Conservation (phyloP, 768 basidiomycete genomes). For the Suillus tomentosus region DNA sequence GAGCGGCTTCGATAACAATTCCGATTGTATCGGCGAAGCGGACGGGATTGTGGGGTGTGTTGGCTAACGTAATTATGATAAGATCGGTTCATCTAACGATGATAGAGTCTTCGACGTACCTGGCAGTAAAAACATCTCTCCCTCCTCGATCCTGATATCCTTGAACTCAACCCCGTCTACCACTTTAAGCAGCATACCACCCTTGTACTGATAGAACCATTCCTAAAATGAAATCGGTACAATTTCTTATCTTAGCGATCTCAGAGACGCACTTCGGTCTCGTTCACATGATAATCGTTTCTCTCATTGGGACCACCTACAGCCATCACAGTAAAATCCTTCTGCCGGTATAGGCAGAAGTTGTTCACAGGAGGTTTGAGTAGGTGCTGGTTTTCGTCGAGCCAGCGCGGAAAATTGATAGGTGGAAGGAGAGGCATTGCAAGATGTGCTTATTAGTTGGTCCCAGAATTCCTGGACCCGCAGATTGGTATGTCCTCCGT, state of each 20-base stretch:
- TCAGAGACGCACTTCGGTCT: conserved; percentile 70
- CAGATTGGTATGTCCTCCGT: too few species aligned
- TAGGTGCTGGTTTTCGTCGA: conserved; percentile 74
- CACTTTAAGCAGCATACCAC: conserved; percentile 86
- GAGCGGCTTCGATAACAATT: conserved; percentile 84
- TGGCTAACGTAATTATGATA: conserved; percentile 51
- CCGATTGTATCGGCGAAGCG: conserved; percentile 90
- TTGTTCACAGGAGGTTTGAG: conserved; percentile 94
- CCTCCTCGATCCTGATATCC: conserved; percentile 90
- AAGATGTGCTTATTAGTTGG: not conserved
- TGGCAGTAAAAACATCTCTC: conserved; percentile 95
- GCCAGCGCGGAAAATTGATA: conserved; percentile 89
- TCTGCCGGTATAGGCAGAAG: conserved; percentile 78
- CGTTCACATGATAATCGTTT: conserved; percentile 93
- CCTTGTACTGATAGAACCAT: conserved; percentile 98
- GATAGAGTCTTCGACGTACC: conserved; percentile 46
- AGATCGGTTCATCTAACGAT: not conserved
- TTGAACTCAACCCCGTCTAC: conserved; percentile 79
- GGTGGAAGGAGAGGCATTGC: conserved; percentile 76
- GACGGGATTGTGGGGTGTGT: conserved; percentile 96
- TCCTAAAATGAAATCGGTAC: conserved; percentile 50
- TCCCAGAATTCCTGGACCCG: too few species aligned
- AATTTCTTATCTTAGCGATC: not conserved
- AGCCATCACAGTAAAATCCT: conserved; percentile 93
- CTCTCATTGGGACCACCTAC: conserved; percentile 95